phyloP scores from a whole-genome alignment of 2,329 filamentous ascomycete genomes.

The Aspergillus fumigatiaffinis region DNA sequence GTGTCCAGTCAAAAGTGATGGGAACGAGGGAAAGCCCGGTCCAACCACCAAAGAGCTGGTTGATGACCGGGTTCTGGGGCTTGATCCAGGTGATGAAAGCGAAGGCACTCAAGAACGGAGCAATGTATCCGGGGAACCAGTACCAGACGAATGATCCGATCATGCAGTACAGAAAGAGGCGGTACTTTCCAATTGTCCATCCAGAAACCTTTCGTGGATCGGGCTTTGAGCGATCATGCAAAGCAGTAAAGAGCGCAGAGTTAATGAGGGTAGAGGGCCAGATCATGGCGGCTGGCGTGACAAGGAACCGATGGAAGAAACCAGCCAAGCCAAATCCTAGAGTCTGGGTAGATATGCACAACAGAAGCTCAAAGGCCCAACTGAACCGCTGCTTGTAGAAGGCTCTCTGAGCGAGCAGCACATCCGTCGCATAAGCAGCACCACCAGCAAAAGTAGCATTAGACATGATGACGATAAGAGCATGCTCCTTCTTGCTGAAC shows the following conservation, averaged over 20 bases:
- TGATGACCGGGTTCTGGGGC: slow-evolving; percentile 64
- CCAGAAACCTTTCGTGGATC: slow-evolving; percentile 57
- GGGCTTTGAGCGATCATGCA: slow-evolving; percentile 61
- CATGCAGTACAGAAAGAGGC: slow-evolving; percentile 60
- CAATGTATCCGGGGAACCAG: slow-evolving; percentile 66
- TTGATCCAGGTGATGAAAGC: slow-evolving; percentile 69
- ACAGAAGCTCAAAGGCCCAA: slow-evolving; percentile 61
- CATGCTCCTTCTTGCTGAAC: slow-evolving; percentile 48
- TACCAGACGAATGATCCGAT: slow-evolving; percentile 60
- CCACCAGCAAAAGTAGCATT: slow-evolving; percentile 62
- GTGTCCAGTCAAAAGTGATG: slow-evolving; percentile 74
- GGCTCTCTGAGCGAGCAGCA: slow-evolving; percentile 65
- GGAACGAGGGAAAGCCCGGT: slow-evolving; percentile 66
- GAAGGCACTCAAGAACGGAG: slow-evolving; percentile 66
- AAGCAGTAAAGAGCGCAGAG: slow-evolving; percentile 65
- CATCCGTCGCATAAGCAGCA: slow-evolving; percentile 67
- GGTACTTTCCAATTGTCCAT: slow-evolving; percentile 63
- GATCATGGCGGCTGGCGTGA: slow-evolving; percentile 62
- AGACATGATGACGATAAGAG: slow-evolving; percentile 50
- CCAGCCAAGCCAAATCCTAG: slow-evolving; percentile 67
- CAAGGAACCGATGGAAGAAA: slow-evolving; percentile 61
- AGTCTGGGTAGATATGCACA: slow-evolving; percentile 66
- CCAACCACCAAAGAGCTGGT: slow-evolving; percentile 68
- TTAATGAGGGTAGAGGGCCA: slow-evolving; percentile 67
- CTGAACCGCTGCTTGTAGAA: slow-evolving; percentile 71